Evolutionary conservation across 2,329 filamentous ascomycete genomes (phyloP).

Genomic region (Xylaria sp.): DNA sequence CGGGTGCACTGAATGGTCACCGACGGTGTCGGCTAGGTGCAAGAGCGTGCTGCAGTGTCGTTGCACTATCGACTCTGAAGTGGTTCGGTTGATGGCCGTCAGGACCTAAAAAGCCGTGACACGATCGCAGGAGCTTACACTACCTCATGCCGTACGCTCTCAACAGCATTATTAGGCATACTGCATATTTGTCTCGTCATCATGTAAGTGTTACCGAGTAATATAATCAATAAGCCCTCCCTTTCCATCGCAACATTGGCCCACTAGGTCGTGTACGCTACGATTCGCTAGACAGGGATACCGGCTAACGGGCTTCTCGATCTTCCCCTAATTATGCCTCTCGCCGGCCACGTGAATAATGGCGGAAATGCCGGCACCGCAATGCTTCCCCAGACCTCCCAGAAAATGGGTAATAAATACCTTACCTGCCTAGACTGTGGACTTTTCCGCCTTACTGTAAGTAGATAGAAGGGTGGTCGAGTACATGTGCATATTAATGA

Average conservation of each 20-base stretch:
- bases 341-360: conserved; percentile 31
- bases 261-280: background rate
- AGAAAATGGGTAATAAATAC: conserved; percentile 12
- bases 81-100: conserved; percentile 8
- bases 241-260: background rate
- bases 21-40: conserved; percentile 1
- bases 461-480: background rate
- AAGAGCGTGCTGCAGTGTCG: conserved; percentile 12
- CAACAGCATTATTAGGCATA: background rate
- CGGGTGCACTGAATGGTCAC: background rate
- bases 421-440: background rate
- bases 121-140: conserved; percentile 17
- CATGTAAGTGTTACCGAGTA: background rate
- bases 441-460: background rate
- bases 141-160: conserved; percentile 9
- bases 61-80: conserved; percentile 14
- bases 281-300: conserved; percentile 24
- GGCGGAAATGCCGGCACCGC: conserved; percentile 33
- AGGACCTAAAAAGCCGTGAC: conserved; percentile 15
- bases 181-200: conserved; percentile 7
- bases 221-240: background rate
- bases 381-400: conserved; percentile 26
- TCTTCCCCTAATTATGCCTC: conserved; percentile 28
- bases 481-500: background rate
- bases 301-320: conserved; percentile 24